Conservation (phyloP, 176 grass and related monocot genomes). For the Lolium perenne region DNA sequence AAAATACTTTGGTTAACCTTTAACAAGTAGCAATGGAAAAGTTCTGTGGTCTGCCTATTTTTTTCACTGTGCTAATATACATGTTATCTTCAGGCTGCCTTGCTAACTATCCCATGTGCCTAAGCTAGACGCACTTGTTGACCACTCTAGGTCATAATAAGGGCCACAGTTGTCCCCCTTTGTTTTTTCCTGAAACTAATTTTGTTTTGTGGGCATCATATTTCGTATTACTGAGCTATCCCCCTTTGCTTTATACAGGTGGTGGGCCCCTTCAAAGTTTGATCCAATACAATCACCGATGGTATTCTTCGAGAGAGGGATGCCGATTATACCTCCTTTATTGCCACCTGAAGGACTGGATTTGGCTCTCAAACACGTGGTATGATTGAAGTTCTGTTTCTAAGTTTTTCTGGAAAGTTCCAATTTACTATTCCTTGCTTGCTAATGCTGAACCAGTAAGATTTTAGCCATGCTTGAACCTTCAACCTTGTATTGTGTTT, state of each 20-base stretch:
- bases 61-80: not conserved
- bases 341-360: slow-evolving; percentile 70
- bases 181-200: not conserved
- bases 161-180: not conserved
- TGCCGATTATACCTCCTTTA: slow-evolving; percentile 71
- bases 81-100: slow-evolving; percentile 24
- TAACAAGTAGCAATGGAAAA: not conserved
- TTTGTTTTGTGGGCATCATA: slow-evolving; percentile 7
- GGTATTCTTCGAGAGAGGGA: slow-evolving; percentile 88
- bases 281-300: slow-evolving; percentile 78
- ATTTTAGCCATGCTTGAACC: too few relatives aligned
- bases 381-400: slow-evolving; percentile 36
- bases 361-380: slow-evolving; percentile 82
- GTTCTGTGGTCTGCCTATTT: not conserved
- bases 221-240: not conserved
- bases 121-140: not conserved
- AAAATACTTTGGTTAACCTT: slow-evolving; percentile 6
- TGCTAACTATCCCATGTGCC: not conserved
- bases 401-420: not conserved
- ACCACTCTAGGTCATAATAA: slow-evolving; percentile 3
- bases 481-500: not conserved
- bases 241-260: slow-evolving; percentile 56
- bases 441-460: not conserved
- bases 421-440: not conserved
- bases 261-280: slow-evolving; percentile 92